Evolutionary conservation across 73 alveolate genomes (phyloP).

Genomic region (Diophrys appendiculata): DNA sequence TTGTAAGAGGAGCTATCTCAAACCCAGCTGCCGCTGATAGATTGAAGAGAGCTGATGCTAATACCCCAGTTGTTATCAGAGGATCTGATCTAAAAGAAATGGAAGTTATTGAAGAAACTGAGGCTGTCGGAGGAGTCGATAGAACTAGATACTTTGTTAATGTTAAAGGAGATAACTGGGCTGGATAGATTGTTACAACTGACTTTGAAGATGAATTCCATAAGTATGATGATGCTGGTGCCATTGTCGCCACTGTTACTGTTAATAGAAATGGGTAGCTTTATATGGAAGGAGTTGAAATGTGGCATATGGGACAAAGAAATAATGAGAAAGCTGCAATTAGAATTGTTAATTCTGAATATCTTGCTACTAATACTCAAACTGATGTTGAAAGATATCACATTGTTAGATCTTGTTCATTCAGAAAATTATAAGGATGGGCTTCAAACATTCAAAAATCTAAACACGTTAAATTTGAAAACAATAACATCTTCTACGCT

Average conservation of each 20-base stretch:
- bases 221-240: not conserved
- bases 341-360: not conserved
- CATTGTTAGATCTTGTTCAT: not conserved
- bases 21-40: too few relatives aligned
- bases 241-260: not conserved
- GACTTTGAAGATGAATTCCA: constrained; percentile 7
- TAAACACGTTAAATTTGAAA: not conserved
- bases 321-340: constrained; percentile 3
- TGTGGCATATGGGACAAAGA: constrained; percentile 3
- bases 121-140: too few relatives aligned
- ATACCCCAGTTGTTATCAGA: too few relatives aligned
- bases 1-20: too few relatives aligned
- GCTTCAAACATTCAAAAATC: not conserved
- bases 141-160: too few relatives aligned
- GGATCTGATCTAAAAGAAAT: too few relatives aligned
- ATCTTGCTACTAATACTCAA: not conserved
- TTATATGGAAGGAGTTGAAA: not conserved
- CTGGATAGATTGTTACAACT: not conserved
- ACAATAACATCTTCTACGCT: not conserved
- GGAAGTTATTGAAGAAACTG: too few relatives aligned
- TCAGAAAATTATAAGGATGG: not conserved
- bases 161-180: constrained; percentile 29
- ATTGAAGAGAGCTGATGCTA: too few relatives aligned
- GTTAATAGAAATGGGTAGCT: not conserved
- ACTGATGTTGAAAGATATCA: not conserved